Evolutionary conservation across 2,329 filamentous ascomycete genomes (phyloP).

Genomic region (Chalara sp.): DNA sequence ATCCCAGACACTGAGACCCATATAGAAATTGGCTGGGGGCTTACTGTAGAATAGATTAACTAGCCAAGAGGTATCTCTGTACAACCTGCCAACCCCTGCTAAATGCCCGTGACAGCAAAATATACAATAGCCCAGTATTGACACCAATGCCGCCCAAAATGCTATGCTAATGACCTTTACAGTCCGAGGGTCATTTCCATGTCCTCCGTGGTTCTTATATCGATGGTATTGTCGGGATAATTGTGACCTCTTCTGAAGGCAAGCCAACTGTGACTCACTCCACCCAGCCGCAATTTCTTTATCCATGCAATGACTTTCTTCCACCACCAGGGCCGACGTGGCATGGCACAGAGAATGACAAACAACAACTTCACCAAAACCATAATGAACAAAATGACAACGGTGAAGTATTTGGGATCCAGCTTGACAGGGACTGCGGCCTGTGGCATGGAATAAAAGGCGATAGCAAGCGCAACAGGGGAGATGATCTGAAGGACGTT

Average conservation of each 20-base stretch:
- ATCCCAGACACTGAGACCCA: too few relatives aligned
- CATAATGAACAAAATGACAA: conserved; percentile 1
- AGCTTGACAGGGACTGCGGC: conserved; percentile 1
- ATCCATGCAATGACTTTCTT: neutral
- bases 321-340: neutral
- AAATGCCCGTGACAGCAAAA: too few relatives aligned
- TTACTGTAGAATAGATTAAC: too few relatives aligned
- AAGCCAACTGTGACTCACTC: neutral
- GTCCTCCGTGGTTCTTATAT: neutral
- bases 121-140: neutral
- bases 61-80: too few relatives aligned
- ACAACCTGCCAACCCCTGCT: too few relatives aligned
- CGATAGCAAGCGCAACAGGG: conserved; percentile 3
- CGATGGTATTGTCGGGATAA: neutral
- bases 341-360: neutral
- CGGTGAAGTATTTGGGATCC: neutral
- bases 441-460: conserved; percentile 5
- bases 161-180: neutral
- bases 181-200: neutral
- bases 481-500: conserved; percentile 3
- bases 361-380: neutral
- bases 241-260: neutral
- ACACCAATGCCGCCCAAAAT: neutral
- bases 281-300: neutral
- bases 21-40: too few relatives aligned